Base-by-base conservation (phyloP, 1,139 yeast genomes). In the Diutina scorzettiae region DNA sequence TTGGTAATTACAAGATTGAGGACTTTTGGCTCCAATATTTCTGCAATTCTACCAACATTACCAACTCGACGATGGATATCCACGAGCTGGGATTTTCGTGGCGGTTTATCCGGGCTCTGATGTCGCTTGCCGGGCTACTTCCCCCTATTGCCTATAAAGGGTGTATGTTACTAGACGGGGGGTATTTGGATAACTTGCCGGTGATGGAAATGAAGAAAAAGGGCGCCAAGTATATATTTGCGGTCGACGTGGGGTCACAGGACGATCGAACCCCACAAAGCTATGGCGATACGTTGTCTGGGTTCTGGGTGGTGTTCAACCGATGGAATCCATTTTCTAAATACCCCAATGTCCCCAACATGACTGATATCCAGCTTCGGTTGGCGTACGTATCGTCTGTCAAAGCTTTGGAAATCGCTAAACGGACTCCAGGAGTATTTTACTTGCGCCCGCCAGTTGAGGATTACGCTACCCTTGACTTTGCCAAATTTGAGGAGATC, bases 241-340 rank as follows among this genome's bases (percentile, higher is more conserved):
- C 98, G 0, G 93, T 89, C n/a, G 98, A 91, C 59, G 98, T 91
- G 37, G 98, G 98, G 0, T 83, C 96, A 2, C 82, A 81, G 9
- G 97, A 91, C 57, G 97, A 89, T 52, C 71, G 91, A 42, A 81
- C 95, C 0, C 94, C 95, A 3, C 79, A 85, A 91, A 67, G 71
- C 41, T 91, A 87, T 57, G 98, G 98, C 3, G 98, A 91, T 56
- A 81, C 96, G 0, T 64, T 91, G 39, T 83, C 93, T 45, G 98
- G 98, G 2, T 66, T 82, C 42, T 87, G 97, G 96, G 96, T 86
- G 6, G 53, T 91, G 11, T 62, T 86, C 46, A 91, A 91, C 59
- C 69, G 95, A 45, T 78, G 93, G 81, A 91, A 91, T 55, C 95
- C 96, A 8, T 89, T 89, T 53, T 84, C 95, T 0, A 69, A 66